Evolutionary conservation across 768 basidiomycete species (phyloP).

Genomic region (Trametopsis cervina): DNA sequence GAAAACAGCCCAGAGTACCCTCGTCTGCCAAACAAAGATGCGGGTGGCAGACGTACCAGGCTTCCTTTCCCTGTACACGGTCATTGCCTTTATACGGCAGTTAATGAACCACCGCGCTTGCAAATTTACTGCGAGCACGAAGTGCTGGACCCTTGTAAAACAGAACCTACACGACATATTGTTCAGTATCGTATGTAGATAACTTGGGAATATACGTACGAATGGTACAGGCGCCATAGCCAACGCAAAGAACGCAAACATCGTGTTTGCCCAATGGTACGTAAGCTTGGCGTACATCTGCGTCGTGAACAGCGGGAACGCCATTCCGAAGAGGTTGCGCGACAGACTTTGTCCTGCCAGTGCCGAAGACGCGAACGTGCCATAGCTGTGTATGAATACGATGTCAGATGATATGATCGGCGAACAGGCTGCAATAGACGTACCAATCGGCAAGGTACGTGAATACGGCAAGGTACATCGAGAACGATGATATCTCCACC

Average conservation of each 20-base stretch:
- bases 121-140: conserved; percentile 22
- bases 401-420: background rate
- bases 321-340: conserved; percentile 34
- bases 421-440: conserved; percentile 9
- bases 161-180: conserved; percentile 13
- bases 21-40: too few relatives aligned
- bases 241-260: conserved; percentile 34
- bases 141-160: conserved; percentile 21
- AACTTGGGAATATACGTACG: conserved; percentile 20
- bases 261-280: conserved; percentile 41
- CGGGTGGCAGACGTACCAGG: too few relatives aligned
- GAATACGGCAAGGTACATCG: conserved; percentile 39
- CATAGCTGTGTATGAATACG: conserved; percentile 24
- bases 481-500: conserved; percentile 22
- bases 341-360: conserved; percentile 45
- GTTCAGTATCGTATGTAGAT: background rate
- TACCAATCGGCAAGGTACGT: conserved; percentile 47
- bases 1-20: too few relatives aligned
- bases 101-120: conserved; percentile 14
- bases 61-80: too few relatives aligned
- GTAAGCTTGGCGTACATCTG: conserved; percentile 40
- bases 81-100: too few relatives aligned
- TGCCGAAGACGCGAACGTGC: conserved; percentile 45
- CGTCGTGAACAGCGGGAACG: conserved; percentile 44
- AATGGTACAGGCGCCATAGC: conserved; percentile 40